Conservation (phyloP, 2,329 filamentous ascomycete species). For the Penicillium sp. region DNA sequence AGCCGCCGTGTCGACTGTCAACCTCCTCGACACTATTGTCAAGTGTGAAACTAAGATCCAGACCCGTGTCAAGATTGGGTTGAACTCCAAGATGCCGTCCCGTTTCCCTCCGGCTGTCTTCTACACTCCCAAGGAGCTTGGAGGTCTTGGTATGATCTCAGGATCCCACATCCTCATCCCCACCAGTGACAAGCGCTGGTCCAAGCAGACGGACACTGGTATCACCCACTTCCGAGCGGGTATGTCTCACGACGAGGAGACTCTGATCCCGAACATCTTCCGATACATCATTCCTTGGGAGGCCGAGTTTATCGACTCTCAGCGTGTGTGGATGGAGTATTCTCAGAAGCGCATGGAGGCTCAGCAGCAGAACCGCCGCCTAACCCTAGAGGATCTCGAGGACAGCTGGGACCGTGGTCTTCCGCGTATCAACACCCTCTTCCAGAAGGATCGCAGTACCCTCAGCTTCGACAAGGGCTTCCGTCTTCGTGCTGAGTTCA, state of each 20-base stretch:
- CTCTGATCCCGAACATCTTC: slow-evolving; percentile 97
- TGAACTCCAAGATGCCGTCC: slow-evolving; percentile 99
- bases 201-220: slow-evolving; percentile 94
- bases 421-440: slow-evolving; percentile 95
- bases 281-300: slow-evolving; percentile 99
- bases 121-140: slow-evolving; percentile 96
- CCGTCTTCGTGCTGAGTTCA: slow-evolving; percentile 92
- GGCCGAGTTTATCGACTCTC: slow-evolving; percentile 97
- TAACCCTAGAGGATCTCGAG: slow-evolving; percentile 93
- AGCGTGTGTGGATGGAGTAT: slow-evolving; percentile 98
- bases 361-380: slow-evolving; percentile 90
- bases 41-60: slow-evolving; percentile 99
- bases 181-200: slow-evolving; percentile 96
- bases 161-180: slow-evolving; percentile 97
- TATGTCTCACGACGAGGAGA: slow-evolving; percentile 98
- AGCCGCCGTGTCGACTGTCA: slow-evolving; percentile 91
- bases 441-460: slow-evolving; percentile 97
- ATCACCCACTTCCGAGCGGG: slow-evolving; percentile 95
- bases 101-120: slow-evolving; percentile 98
- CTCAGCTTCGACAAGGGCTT: slow-evolving; percentile 98
- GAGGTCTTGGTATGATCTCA: slow-evolving; percentile 97
- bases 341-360: slow-evolving; percentile 96
- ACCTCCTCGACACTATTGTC: slow-evolving; percentile 92
- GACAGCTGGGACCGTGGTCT: slow-evolving; percentile 98
- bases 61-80: slow-evolving; percentile 94